Percentiles rank a stretch among this genome's conserved stretches.
Conservation (phyloP, 2,329 filamentous ascomycete species). For the Colletotrichum zoysiae region DNA sequence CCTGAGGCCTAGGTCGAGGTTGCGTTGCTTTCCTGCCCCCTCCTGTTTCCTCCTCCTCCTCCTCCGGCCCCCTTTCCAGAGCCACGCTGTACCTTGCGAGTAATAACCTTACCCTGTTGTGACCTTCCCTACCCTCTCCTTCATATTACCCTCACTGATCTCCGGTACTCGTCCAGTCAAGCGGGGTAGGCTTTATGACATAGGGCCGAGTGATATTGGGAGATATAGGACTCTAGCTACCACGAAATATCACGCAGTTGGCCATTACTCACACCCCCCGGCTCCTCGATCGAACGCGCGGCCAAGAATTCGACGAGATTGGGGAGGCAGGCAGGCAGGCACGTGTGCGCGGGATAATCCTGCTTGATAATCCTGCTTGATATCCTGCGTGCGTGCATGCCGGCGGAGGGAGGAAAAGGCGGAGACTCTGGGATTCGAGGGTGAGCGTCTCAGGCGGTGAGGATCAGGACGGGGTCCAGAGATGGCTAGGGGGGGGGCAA, state of each 20-base stretch:
- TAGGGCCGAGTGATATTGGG: background rate
- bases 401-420: background rate
- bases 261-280: no score
- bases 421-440: background rate
- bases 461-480: background rate
- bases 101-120: background rate
- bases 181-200: background rate
- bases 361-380: background rate
- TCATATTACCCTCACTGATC: background rate
- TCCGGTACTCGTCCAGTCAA: no score
- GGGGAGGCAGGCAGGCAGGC: background rate
- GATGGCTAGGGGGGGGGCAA: background rate
- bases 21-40: background rate
- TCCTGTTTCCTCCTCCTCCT: background rate
- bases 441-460: background rate
- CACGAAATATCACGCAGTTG: background rate
- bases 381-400: background rate
- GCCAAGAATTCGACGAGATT: background rate
- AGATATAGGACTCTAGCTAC: background rate
- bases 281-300: background rate
- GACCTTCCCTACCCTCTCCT: background rate
- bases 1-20: background rate
- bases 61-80: background rate
- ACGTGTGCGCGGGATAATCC: background rate
- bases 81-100: conserved; percentile 1